phyloP scores from a whole-genome alignment of 768 basidiomycete species.

The Trametes cinnabarina region DNA sequence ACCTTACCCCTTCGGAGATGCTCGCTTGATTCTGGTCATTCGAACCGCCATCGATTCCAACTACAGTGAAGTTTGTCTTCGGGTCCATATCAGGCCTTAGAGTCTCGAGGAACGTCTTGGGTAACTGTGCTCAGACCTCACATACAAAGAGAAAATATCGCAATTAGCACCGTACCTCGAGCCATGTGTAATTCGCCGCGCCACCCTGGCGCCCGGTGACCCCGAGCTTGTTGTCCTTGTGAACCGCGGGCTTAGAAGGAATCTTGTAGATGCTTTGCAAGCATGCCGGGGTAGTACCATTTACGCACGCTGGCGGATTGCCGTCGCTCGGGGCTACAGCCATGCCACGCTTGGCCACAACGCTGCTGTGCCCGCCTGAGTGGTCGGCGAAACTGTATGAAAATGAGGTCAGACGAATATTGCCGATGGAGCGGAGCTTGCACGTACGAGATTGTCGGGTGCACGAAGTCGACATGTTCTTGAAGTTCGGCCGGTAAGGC shows the following conservation, averaged over 20 bases:
- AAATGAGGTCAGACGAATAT: too few species aligned
- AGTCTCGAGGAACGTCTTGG: conserved; percentile 25
- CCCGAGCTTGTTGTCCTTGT: conserved; percentile 27
- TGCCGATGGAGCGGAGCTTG: too few species aligned
- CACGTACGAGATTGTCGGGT: conserved; percentile 28
- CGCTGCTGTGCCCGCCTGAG: conserved; percentile 25
- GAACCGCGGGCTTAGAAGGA: conserved; percentile 17
- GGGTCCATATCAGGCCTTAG: conserved; percentile 22
- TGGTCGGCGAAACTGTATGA: neutral
- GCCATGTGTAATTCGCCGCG: conserved; percentile 20
- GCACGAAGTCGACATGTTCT: conserved; percentile 27
- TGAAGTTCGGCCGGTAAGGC: conserved; percentile 26
- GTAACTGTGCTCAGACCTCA: neutral
- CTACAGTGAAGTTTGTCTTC: conserved; percentile 20
- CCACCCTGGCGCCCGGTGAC: conserved; percentile 31
- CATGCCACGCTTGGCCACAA: conserved; percentile 10
- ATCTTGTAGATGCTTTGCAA: conserved; percentile 31
- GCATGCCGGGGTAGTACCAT: conserved; percentile 28
- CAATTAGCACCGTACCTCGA: conserved; percentile 39
- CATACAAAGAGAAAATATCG: too few species aligned
- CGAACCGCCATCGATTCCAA: conserved; percentile 27
- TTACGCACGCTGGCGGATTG: conserved; percentile 22
- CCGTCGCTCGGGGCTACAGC: conserved; percentile 1
- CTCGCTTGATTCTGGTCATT: conserved; percentile 40
- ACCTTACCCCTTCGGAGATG: conserved; percentile 23